These are phyloP conservation scores for Thyridium curvatum DNA, from an alignment of 2,329 filamentous ascomycete genomes.

Conservation along the genomic window DNA sequence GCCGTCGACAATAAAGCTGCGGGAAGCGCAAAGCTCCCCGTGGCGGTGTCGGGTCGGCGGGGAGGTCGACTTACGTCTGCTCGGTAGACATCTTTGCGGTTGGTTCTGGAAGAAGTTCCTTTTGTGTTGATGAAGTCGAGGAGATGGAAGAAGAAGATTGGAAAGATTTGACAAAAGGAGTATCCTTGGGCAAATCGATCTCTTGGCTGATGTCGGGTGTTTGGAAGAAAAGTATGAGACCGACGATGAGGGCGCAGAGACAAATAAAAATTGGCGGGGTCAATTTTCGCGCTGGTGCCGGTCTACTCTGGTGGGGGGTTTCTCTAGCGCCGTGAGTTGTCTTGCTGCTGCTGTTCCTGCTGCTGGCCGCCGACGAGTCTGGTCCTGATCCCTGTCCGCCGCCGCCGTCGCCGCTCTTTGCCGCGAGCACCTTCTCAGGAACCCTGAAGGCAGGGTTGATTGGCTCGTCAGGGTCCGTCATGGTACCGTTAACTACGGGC, in stretches of 20 bases:
- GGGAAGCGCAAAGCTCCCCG: slow-evolving; percentile 10
- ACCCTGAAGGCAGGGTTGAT: slow-evolving; percentile 2
- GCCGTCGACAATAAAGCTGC: slow-evolving; percentile 5
- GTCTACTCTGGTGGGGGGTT: not conserved
- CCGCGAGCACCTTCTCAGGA: not conserved
- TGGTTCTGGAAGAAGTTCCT: slow-evolving; percentile 18
- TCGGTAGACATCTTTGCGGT: slow-evolving; percentile 63
- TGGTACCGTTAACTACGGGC: no score
- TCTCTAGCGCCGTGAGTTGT: not conserved
- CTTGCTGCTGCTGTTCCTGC: slow-evolving; percentile 1
- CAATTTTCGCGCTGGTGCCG: slow-evolving; percentile 22
- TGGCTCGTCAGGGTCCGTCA: slow-evolving; percentile 3
- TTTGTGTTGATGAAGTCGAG: slow-evolving; percentile 38
- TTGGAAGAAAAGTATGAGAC: slow-evolving; percentile 8
- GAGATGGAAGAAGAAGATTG: slow-evolving; percentile 17
- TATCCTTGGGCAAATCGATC: slow-evolving; percentile 4
- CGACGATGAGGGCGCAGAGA: slow-evolving; percentile 23
- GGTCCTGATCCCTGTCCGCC: not conserved
- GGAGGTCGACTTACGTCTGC: slow-evolving; percentile 70
- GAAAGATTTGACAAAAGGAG: slow-evolving; percentile 11
- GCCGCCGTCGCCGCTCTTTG: not conserved
- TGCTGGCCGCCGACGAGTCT: not conserved
- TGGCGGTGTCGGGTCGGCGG: slow-evolving; percentile 3
- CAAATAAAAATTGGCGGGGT: slow-evolving; percentile 29
- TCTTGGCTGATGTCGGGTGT: slow-evolving; percentile 6